Evolutionary conservation across 495 filamentous ascomycete genomes (phyloP).

Genomic region (Echria macrotheca): DNA sequence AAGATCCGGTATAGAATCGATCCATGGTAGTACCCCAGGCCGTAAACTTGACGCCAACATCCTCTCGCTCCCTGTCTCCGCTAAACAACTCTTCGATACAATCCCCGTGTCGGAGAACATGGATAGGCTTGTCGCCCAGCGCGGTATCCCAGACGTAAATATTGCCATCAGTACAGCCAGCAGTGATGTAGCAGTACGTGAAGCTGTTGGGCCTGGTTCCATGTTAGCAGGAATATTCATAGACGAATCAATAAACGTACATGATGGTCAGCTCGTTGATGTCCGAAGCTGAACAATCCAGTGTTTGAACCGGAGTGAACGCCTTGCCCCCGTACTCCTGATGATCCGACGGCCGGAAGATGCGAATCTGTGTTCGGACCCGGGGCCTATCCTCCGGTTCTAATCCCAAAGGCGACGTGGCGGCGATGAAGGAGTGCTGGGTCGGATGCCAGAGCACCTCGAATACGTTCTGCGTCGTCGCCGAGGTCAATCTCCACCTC

Average conservation of each 20-base stretch:
- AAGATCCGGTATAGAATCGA: constrained; percentile 82
- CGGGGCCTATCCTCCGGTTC: constrained; percentile 35
- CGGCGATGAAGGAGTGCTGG: constrained; percentile 52
- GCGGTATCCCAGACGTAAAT: constrained; percentile 84
- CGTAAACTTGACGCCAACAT: constrained; percentile 76
- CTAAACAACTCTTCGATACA: constrained; percentile 60
- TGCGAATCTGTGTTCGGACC: constrained; percentile 45
- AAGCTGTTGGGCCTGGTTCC: constrained; percentile 36
- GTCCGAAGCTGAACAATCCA: constrained; percentile 74
- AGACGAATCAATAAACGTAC: constrained; percentile 32
- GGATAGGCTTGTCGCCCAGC: constrained; percentile 49
- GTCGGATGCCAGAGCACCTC: constrained; percentile 73
- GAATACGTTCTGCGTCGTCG: constrained; percentile 66
- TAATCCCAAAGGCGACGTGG: constrained; percentile 51
- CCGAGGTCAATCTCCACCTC: constrained; percentile 40
- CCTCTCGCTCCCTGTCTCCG: constrained; percentile 58
- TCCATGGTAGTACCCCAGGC: constrained; percentile 68
- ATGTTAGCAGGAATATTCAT: constrained; percentile 36
- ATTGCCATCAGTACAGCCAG: constrained; percentile 76
- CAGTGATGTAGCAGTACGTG: constrained; percentile 59
- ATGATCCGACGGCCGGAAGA: constrained; percentile 32
- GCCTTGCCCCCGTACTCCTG: constrained; percentile 25
- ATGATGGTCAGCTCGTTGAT: constrained; percentile 76
- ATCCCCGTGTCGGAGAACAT: constrained; percentile 62
- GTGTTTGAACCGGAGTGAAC: constrained; percentile 34